Base-by-base conservation (phyloP, 2,329 filamentous ascomycete genomes). In the Exophiala alcalophila region DNA sequence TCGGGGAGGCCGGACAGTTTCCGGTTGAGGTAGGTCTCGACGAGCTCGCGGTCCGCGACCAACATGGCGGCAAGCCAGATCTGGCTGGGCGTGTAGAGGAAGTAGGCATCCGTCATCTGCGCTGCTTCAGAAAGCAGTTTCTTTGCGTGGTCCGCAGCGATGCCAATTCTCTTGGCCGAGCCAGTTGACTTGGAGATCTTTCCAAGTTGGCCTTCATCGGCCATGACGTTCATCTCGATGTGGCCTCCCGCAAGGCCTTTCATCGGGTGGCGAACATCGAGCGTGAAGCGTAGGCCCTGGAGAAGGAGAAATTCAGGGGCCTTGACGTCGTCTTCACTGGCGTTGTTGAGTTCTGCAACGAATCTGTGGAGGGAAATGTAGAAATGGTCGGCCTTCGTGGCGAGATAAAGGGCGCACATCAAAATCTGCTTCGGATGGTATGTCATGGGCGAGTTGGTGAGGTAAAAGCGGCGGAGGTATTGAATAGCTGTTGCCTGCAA, bases 371-470 rank as follows among this genome's bases (percentile, higher is more conserved):
- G 69, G 6, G 80, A 77, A 47, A 83, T 80, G 63, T 91, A 90
- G 62, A 82, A 79, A 47, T 87, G 87, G 60, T 98, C 91, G 4
- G 88, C 87, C 68, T 98, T 98, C 58, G 84, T 89, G 7, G 89
- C 89, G 52, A 98, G 86, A 71, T 94, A 97, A 40, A 98, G 77
- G 24, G 86, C 87, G 20, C 89, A 92, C 61, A 90, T 87, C 62
- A 94, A 81, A 54, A 97, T 85, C 51, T 88, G 83, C 50, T 86
- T 85, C 0, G 90, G 91, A 50, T 91, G 86, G 62, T 98, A 97
- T 20, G 90, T 95, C 86, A 97, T 95, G 59, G 90, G 80, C 27
- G 86, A 94, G 67, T 97, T 95, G 59, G 86, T 91, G 25, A 95
- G 77, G 70, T 97, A 98, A 74, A 98, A 97, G 44, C 92, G 85